Conservation (phyloP, 1,284 basidiomycete genomes). For the Ustilago trichophora region DNA sequence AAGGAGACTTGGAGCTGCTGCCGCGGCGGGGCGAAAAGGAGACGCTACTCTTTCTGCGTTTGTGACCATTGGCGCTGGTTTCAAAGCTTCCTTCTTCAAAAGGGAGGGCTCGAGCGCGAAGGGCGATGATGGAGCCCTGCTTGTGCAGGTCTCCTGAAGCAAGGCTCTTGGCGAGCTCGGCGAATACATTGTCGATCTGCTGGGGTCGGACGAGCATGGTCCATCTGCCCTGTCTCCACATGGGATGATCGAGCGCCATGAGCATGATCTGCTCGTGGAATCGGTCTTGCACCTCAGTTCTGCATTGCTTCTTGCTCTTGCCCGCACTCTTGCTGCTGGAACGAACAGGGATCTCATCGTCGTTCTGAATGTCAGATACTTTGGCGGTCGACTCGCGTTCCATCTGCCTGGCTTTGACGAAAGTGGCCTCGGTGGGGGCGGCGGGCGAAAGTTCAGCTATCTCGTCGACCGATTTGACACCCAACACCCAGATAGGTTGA, state of each 20-base stretch:
- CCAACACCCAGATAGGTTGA: slow-evolving; percentile 10
- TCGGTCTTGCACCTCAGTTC: slow-evolving; percentile 16
- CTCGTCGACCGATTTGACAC: slow-evolving; percentile 1
- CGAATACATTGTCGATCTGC: slow-evolving; percentile 16
- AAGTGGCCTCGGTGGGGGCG: neutral
- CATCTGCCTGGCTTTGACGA: slow-evolving; percentile 11
- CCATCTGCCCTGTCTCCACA: slow-evolving; percentile 34
- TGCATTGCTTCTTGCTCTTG: slow-evolving; percentile 31
- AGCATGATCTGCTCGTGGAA: slow-evolving; percentile 30
- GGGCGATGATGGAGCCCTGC: slow-evolving; percentile 11
- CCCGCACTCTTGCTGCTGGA: neutral
- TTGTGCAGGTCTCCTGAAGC: slow-evolving; percentile 12
- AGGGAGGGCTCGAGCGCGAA: slow-evolving; percentile 21
- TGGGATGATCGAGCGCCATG: slow-evolving; percentile 12
- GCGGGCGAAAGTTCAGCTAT: slow-evolving; percentile 13
- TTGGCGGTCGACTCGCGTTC: neutral
- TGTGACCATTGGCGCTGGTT: neutral
- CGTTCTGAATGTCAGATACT: slow-evolving; percentile 9
- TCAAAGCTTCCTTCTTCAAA: slow-evolving; percentile 4
- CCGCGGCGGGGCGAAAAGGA: neutral
- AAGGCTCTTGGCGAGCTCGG: slow-evolving; percentile 14
- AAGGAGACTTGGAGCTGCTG: slow-evolving; percentile 2
- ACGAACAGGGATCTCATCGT: slow-evolving; percentile 14
- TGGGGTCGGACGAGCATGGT: slow-evolving; percentile 14
- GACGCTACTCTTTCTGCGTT: slow-evolving; percentile 28